Percentiles rank a stretch among this genome's conserved stretches.
phyloP scores from a whole-genome alignment of 768 basidiomycete genomes.

The Holtermanniella nyarrowii region DNA sequence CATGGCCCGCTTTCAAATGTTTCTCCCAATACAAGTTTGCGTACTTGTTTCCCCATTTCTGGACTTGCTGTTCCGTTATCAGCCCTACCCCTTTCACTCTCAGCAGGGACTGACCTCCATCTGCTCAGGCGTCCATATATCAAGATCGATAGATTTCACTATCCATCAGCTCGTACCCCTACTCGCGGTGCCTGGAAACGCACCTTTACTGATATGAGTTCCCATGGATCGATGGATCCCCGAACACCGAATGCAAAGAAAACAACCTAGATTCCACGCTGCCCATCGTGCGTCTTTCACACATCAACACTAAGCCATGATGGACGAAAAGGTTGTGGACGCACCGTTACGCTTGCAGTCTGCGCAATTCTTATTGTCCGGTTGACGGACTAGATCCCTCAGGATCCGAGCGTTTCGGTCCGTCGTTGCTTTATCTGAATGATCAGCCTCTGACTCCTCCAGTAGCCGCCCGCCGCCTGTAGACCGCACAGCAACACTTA shows the following conservation, averaged over 20 bases:
- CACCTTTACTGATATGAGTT: slow-evolving; percentile 79
- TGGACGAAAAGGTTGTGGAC: slow-evolving; percentile 23
- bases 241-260: slow-evolving; percentile 92
- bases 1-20: slow-evolving; percentile 79
- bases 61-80: slow-evolving; percentile 45
- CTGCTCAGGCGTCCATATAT: slow-evolving; percentile 95
- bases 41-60: slow-evolving; percentile 86
- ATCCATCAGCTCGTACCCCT: not conserved
- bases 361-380: slow-evolving; percentile 88
- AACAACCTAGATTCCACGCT: slow-evolving; percentile 91
- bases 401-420: slow-evolving; percentile 68
- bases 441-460: no score
- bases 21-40: slow-evolving; percentile 98
- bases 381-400: slow-evolving; percentile 73
- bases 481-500: no score
- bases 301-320: not conserved
- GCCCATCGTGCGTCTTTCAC: slow-evolving; percentile 88
- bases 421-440: slow-evolving; percentile 68
- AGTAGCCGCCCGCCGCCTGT: not conserved
- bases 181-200: not conserved
- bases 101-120: slow-evolving; percentile 62
- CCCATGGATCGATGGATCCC: slow-evolving; percentile 97
- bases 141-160: slow-evolving; percentile 94
- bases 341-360: slow-evolving; percentile 94
- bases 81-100: not conserved